These are phyloP conservation scores for Artemisia annua DNA, from an alignment of 129 eudicot genomes.

Conservation along the genomic window DNA sequence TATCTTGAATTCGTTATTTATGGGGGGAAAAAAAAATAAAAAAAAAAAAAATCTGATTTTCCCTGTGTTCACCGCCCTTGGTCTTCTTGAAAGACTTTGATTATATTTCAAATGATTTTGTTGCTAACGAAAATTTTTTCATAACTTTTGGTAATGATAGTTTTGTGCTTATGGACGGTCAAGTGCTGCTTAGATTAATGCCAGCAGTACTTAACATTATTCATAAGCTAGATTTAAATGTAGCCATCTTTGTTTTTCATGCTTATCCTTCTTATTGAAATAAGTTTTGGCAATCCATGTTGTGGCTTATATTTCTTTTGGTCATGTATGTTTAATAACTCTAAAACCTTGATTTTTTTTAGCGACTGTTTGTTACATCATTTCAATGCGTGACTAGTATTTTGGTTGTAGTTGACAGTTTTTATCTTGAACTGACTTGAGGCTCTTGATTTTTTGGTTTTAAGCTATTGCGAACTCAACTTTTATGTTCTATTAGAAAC, in stretches of 20 bases:
- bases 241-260: conserved; percentile 11
- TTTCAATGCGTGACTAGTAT: no score
- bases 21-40: no score
- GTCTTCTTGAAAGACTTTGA: not conserved
- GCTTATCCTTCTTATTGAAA: not conserved
- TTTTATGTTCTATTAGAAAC: not conserved
- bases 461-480: not conserved
- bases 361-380: no score
- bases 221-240: conserved; percentile 19
- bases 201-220: conserved; percentile 20
- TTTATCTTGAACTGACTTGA: no score
- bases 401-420: no score
- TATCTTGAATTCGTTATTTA: not conserved
- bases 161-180: conserved; percentile 28
- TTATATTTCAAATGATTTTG: no score
- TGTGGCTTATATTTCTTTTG: conserved; percentile 1
- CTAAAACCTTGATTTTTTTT: no score
- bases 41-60: not conserved
- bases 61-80: not conserved
- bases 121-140: no score
- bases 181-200: conserved; percentile 15
- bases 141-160: no score
- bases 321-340: no score
- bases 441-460: no score
- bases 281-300: conserved; percentile 8